Evolutionary conservation across 805 yeast genomes (phyloP).

Genomic region (Isabelozyma gotoi): DNA sequence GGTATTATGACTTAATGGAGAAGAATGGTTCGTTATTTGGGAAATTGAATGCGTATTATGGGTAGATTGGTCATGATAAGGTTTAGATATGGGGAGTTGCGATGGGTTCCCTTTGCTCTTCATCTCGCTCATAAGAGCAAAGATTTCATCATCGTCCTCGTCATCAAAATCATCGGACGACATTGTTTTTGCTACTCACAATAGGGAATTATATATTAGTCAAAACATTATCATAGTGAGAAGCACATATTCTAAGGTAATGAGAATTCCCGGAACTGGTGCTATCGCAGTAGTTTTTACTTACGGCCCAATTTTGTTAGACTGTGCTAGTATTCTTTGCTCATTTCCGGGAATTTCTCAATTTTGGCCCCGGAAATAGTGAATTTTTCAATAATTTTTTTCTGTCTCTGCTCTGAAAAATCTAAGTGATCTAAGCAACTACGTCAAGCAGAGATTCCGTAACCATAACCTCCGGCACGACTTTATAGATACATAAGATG

Average conservation of each 20-base stretch:
- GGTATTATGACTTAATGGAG: not conserved
- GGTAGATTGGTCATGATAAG: not conserved
- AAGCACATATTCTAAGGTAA: not conserved
- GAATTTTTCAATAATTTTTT: not conserved
- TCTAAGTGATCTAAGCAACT: too few species aligned
- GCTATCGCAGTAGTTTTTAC: too few species aligned
- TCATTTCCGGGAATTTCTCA: not conserved
- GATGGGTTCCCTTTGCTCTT: conserved; percentile 8
- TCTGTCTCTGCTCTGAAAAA: not conserved
- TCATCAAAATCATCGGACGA: conserved; percentile 34
- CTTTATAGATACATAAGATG: too few species aligned
- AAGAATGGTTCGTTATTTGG: not conserved
- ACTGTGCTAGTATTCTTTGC: too few species aligned
- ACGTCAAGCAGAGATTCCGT: too few species aligned
- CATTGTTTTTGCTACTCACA: too few species aligned
- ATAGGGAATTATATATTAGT: not conserved
- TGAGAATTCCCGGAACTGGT: not conserved
- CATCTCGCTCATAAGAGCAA: conserved; percentile 44
- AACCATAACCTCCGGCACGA: too few species aligned
- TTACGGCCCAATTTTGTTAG: too few species aligned
- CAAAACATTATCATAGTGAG: not conserved
- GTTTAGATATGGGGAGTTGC: not conserved
- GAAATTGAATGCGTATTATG: not conserved
- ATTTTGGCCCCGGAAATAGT: not conserved
- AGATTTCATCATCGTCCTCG: conserved; percentile 43